Percentiles rank a stretch among this genome's conserved stretches.
Conservation (phyloP, 2,329 filamentous ascomycete genomes). For the Talaromyces sp. region DNA sequence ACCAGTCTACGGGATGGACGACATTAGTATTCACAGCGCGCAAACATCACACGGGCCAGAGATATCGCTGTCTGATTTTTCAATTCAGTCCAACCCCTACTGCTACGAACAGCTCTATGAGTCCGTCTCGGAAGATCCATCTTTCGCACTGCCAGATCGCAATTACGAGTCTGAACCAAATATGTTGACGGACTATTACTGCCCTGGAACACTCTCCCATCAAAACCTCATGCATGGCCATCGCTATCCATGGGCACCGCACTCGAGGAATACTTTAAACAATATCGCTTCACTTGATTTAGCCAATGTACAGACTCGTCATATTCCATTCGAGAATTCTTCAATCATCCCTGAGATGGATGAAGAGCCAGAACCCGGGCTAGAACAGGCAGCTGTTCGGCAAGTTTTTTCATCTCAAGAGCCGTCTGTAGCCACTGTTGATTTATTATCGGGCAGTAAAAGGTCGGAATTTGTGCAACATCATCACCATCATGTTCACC, state of each 20-base stretch:
- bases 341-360: background rate
- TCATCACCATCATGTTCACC: slow-evolving; percentile 3
- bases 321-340: background rate
- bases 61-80: background rate
- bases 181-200: background rate
- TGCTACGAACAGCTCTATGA: background rate
- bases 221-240: background rate
- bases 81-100: background rate
- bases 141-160: slow-evolving; percentile 1
- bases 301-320: background rate
- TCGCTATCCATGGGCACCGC: background rate
- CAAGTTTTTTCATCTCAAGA: background rate
- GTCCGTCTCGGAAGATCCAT: background rate
- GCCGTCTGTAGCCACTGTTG: background rate
- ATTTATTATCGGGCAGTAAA: background rate
- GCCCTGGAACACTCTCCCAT: background rate
- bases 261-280: background rate
- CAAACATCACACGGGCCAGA: background rate
- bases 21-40: background rate
- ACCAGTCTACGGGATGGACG: background rate
- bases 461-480: background rate
- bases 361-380: background rate
- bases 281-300: slow-evolving; percentile 4
- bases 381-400: slow-evolving; percentile 1
- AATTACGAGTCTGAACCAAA: slow-evolving; percentile 4